These are phyloP conservation scores for Fusarium siculi DNA, from an alignment of 2,329 filamentous ascomycete species.

Conservation along the genomic window DNA sequence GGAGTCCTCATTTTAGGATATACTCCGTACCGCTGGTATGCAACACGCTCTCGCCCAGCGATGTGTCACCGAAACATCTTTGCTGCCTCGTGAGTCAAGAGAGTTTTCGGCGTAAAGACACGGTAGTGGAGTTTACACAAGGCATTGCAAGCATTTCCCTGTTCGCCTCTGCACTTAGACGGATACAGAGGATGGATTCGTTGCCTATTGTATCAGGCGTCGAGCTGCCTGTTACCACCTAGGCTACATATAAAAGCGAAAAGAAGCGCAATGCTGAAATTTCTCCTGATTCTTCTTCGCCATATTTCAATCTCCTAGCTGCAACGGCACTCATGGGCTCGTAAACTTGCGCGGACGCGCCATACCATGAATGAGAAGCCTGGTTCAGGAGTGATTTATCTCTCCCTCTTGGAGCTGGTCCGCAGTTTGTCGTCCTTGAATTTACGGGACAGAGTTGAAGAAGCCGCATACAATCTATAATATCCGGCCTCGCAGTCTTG, in stretches of 20 bases:
- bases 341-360: background rate
- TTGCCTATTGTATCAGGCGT: background rate
- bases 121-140: too few relatives aligned
- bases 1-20: too few relatives aligned
- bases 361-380: background rate
- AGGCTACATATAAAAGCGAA: background rate
- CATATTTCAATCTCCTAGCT: background rate
- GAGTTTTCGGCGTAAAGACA: too few relatives aligned
- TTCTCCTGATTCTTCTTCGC: background rate
- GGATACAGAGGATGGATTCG: background rate
- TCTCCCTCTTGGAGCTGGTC: background rate
- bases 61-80: too few relatives aligned
- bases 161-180: background rate
- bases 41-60: too few relatives aligned
- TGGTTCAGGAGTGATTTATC: background rate
- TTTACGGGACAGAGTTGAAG: background rate
- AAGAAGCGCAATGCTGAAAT: background rate
- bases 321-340: background rate
- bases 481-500: background rate
- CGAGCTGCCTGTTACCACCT: too few relatives aligned
- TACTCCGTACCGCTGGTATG: too few relatives aligned
- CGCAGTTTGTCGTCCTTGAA: background rate
- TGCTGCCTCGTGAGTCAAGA: too few relatives aligned
- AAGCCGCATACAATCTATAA: background rate
- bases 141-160: too few relatives aligned